A percentile compares a stretch with the other conserved stretches of the same genome.
These are phyloP conservation scores for Fusarium xyrophilum DNA, from an alignment of 2,329 filamentous ascomycete genomes.

Conservation along the genomic window DNA sequence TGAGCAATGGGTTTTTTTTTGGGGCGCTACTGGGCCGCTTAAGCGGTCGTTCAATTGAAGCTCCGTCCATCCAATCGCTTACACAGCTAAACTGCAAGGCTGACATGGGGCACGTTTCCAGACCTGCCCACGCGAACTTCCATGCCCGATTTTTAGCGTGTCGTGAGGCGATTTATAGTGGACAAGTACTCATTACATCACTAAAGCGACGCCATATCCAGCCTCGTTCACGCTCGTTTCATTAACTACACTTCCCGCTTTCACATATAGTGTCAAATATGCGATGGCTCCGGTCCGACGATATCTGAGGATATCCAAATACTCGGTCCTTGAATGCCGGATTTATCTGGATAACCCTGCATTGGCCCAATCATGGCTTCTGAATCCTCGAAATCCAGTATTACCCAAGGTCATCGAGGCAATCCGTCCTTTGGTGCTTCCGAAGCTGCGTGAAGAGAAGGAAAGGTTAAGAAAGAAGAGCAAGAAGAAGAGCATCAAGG, in stretches of 20 bases:
- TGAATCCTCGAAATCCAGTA: constrained; percentile 76
- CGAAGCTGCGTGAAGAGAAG: constrained; percentile 88
- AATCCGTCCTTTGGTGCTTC: constrained; percentile 84
- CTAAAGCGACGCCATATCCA: constrained; percentile 7
- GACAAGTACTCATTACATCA: constrained; percentile 34
- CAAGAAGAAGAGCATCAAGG: constrained; percentile 84
- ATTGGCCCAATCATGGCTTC: constrained; percentile 81
- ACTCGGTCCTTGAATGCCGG: constrained; percentile 93
- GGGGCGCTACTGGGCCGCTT: constrained; percentile 21
- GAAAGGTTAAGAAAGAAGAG: constrained; percentile 65
- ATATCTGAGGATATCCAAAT: constrained; percentile 90
- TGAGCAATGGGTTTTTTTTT: constrained; percentile 38
- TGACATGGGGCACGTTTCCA: constrained; percentile 16
- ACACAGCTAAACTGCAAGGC: constrained; percentile 37
- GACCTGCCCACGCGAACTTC: background rate
- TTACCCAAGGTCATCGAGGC: constrained; percentile 84
- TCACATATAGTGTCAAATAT: background rate
- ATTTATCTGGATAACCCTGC: constrained; percentile 94
- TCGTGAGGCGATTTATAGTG: constrained; percentile 26
- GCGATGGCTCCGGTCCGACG: constrained; percentile 85
- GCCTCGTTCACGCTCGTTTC: background rate
- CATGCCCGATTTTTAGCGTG: constrained; percentile 20
- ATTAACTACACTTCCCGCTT: background rate
- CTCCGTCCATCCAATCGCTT: constrained; percentile 4
- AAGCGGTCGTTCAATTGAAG: constrained; percentile 21